Evolutionary conservation across 2,329 filamentous ascomycete species (phyloP).

Genomic region (Diplodia seriata): DNA sequence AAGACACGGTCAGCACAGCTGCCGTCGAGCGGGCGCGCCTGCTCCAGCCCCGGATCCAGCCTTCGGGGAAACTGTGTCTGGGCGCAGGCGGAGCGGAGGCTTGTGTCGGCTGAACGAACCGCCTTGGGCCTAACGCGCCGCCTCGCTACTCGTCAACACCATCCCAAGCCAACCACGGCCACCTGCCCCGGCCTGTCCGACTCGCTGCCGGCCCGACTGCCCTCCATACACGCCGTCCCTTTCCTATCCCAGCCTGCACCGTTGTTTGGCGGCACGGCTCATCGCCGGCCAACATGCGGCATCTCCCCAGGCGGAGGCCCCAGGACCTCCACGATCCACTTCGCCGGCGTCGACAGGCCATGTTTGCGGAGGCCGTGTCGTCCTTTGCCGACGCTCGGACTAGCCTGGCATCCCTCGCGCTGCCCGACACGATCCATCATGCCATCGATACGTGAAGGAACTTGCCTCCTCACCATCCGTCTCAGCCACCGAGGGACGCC

Average conservation of each 20-base stretch:
- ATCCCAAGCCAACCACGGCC: constrained; percentile 5
- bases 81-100: constrained; percentile 11
- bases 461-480: background rate
- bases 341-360: background rate
- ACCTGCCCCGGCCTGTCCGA: constrained; percentile 2
- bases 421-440: constrained; percentile 6
- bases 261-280: constrained; percentile 25
- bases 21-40: background rate
- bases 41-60: background rate
- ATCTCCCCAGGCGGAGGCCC: constrained; percentile 25
- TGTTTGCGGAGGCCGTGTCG: background rate
- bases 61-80: constrained; percentile 1
- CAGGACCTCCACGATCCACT: constrained; percentile 28
- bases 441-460: background rate
- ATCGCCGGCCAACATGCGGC: constrained; percentile 3
- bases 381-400: background rate
- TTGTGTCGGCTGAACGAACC: constrained; percentile 3
- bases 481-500: background rate
- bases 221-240: background rate
- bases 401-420: background rate
- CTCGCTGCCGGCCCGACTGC: constrained; percentile 26
- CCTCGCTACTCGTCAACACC: background rate
- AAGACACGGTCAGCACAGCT: background rate
- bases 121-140: constrained; percentile 4
- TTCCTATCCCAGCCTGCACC: constrained; percentile 5